Percentiles rank a stretch among this genome's conserved stretches.
Conservation (phyloP, 116 monocot genomes). For the Dioscorea cayenensis region DNA sequence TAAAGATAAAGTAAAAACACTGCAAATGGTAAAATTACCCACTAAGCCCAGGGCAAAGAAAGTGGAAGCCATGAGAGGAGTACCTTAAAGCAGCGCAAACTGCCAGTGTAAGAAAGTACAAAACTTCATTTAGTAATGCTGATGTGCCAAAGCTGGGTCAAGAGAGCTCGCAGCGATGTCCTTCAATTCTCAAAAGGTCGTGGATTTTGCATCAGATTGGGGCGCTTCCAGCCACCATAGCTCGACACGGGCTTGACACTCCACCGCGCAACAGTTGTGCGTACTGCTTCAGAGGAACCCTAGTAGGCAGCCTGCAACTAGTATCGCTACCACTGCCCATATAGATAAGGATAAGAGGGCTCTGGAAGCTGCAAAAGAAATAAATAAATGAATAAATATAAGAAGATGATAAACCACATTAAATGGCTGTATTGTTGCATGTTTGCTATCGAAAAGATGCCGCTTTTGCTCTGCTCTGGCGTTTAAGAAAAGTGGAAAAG, state of each 20-base stretch:
- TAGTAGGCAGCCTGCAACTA: constrained; percentile 89
- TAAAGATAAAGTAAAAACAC: too few relatives aligned
- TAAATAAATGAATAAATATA: too few relatives aligned
- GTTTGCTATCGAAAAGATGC: too few relatives aligned
- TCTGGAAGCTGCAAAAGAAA: constrained; percentile 38
- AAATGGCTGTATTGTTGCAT: too few relatives aligned
- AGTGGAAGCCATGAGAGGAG: not conserved
- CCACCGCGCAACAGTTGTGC: constrained; percentile 99
- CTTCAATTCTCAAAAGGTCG: constrained; percentile 85
- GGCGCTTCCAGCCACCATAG: constrained; percentile 98
- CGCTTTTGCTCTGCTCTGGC: not conserved
- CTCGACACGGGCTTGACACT: constrained; percentile 98
- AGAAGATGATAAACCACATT: not conserved
- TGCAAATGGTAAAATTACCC: too few relatives aligned
- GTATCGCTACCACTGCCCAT: constrained; percentile 79
- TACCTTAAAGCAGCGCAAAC: constrained; percentile 99
- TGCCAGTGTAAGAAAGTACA: constrained; percentile 92
- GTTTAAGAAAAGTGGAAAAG: not conserved
- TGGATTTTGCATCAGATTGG: constrained; percentile 99
- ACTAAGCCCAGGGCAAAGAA: not conserved
- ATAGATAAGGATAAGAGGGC: constrained; percentile 40
- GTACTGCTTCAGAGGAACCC: constrained; percentile 96
- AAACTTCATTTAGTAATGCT: constrained; percentile 82
- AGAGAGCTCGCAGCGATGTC: constrained; percentile 97
- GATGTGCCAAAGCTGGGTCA: constrained; percentile 96